Evolutionary conservation across 2,329 filamentous ascomycete genomes (phyloP), one percentile per base, ranked within the genome.

Genomic region (Clathrospora elynae): DNA sequence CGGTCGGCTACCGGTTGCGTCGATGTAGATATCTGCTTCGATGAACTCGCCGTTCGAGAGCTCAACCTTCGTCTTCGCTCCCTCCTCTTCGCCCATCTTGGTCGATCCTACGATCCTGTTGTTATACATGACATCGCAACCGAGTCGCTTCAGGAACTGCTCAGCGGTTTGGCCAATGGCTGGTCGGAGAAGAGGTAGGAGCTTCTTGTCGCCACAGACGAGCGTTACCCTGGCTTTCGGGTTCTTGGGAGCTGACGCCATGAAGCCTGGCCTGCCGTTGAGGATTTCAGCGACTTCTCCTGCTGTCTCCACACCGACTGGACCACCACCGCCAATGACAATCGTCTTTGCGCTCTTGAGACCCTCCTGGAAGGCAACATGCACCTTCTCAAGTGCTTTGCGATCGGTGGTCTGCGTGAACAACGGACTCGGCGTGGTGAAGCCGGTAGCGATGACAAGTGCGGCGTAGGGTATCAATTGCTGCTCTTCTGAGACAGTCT

Each of bases 361-460:
- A 1, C 51, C 39, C 18, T 67, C 57, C 25, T 72, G 73, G 42
- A 70, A 68, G 13, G 58, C 56, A 22, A 71, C 60, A 18, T 75
- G 61, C 0, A 69, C 55, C 4, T 57, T 49, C 31, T 67, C 51
- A 20, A 66, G 53, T 3, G 51, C 55, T 6, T 55, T 49, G 24
- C 52, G 50, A 24, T 59, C 57, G 14, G 72, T 74, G 1, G 49
- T 44, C 7, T 74, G 65, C 9, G 76, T 77, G 35, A 78, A 69
- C 2, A 75, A 61, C 0, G 76, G 71, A 6, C 74, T 73, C 0
- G 72, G 65, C 1, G 78, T 78, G 10, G 65, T 72, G 16, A 78
- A 73, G 3, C 80, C 80, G 1, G 79, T 80, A 3, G 79, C 78
- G 50, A 83, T 77, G 26, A 83, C 71, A 6, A 83, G 73, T 9